phyloP scores from a whole-genome alignment of 257 asterid genomes.

The Nicotiana otophora region DNA sequence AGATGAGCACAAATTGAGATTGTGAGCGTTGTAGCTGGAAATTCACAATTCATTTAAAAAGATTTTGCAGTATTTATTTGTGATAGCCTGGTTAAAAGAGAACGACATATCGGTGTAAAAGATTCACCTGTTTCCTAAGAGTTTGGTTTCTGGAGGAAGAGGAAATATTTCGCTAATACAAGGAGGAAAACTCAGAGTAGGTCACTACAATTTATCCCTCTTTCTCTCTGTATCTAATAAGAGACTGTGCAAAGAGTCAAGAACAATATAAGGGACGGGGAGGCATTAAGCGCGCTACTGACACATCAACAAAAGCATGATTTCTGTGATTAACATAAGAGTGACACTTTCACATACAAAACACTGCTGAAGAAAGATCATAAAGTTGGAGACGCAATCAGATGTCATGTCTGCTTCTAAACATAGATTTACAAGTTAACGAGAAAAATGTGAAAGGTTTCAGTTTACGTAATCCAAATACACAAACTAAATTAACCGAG shows the following conservation, averaged over 20 bases:
- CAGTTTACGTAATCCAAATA: conserved; percentile 1
- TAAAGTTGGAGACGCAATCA: not conserved
- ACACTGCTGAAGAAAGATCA: not conserved
- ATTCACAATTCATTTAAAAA: no score
- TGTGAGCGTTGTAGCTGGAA: not conserved
- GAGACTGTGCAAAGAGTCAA: not conserved
- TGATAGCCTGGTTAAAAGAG: not conserved
- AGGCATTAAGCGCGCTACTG: not conserved
- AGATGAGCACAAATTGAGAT: not conserved
- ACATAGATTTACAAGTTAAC: conserved; percentile 1
- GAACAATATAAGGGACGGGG: not conserved
- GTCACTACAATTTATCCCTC: not conserved
- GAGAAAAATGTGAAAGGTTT: not conserved
- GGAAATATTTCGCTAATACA: not conserved
- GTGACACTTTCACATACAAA: not conserved
- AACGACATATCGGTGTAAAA: not conserved
- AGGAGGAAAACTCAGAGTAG: not conserved
- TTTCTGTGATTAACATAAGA: not conserved
- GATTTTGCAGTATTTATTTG: not conserved
- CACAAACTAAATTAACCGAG: conserved; percentile 9
- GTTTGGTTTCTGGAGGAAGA: not conserved
- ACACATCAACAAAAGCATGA: not conserved
- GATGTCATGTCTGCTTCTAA: not conserved
- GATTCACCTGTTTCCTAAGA: not conserved
- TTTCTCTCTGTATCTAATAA: not conserved